Percentiles rank a stretch among this genome's conserved stretches.
These are phyloP conservation scores for Acarospora socialis DNA, from an alignment of 2,329 filamentous ascomycete genomes.

Conservation along the genomic window DNA sequence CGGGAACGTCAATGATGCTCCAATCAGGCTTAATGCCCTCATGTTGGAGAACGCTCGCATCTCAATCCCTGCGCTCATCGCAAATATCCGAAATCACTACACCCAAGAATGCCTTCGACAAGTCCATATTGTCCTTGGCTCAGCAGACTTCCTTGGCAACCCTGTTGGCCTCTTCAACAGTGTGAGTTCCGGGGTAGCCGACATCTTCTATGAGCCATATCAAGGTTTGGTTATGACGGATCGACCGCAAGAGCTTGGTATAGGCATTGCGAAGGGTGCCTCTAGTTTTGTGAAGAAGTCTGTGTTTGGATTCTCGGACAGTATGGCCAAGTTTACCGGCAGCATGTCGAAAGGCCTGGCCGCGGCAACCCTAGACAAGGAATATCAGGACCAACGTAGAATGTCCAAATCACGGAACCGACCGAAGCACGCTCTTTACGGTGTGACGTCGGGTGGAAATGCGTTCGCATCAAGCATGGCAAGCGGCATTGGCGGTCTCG, in stretches of 20 bases:
- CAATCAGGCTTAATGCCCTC: constrained; percentile 80
- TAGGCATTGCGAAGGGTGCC: constrained; percentile 91
- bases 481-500: constrained; percentile 84
- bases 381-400: constrained; percentile 90
- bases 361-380: constrained; percentile 90
- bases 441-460: constrained; percentile 88
- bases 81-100: constrained; percentile 86
- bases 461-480: constrained; percentile 86
- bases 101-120: constrained; percentile 92
- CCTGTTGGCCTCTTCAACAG: constrained; percentile 97
- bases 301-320: constrained; percentile 93
- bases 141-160: constrained; percentile 93
- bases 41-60: constrained; percentile 92
- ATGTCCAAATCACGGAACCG: constrained; percentile 87
- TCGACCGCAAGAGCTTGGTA: constrained; percentile 81
- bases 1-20: constrained; percentile 96
- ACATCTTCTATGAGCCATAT: constrained; percentile 99
- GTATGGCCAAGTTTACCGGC: constrained; percentile 93
- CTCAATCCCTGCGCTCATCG: constrained; percentile 66
- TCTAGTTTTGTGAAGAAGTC: constrained; percentile 98
- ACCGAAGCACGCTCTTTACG: constrained; percentile 93
- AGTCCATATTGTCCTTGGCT: constrained; percentile 92
- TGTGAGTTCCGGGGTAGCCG: constrained; percentile 88
- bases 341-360: constrained; percentile 94
- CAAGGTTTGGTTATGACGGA: constrained; percentile 95